Percentiles rank a stretch among this genome's conserved stretches.
Conservation (phyloP, 352 stramenopile genomes). For the Globisporangium sylvaticum region DNA sequence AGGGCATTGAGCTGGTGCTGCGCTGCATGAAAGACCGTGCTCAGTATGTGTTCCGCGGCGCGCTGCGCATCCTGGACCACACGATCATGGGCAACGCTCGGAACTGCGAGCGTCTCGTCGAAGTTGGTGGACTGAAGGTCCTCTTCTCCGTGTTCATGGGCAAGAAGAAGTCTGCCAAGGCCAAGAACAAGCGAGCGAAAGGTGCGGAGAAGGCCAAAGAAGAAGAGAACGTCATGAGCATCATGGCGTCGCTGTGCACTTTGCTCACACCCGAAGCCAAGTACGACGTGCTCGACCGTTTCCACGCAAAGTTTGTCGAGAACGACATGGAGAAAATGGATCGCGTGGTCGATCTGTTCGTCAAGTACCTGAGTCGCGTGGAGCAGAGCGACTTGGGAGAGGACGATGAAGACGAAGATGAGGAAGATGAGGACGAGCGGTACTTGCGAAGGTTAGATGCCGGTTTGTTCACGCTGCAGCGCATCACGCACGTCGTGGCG, state of each 20-base stretch:
- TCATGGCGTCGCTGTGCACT: constrained; percentile 65
- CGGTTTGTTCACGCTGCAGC: constrained; percentile 77
- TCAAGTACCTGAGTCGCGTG: constrained; percentile 65
- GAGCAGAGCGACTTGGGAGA: constrained; percentile 21
- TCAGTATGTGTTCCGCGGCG: constrained; percentile 50
- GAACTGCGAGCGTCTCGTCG: constrained; percentile 69
- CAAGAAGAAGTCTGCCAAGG: constrained; percentile 32
- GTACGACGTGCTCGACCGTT: constrained; percentile 52
- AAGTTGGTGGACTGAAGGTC: constrained; percentile 55
- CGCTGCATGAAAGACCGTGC: constrained; percentile 89
- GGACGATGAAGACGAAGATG: constrained; percentile 21
- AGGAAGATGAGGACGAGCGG: constrained; percentile 47
- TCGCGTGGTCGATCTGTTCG: constrained; percentile 71
- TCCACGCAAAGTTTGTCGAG: constrained; percentile 83
- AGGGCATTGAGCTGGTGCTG: constrained; percentile 93
- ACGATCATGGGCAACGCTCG: constrained; percentile 50
- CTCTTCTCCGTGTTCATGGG: constrained; percentile 80
- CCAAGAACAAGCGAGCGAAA: constrained; percentile 18
- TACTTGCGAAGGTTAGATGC: constrained; percentile 67
- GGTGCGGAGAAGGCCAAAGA: constrained; percentile 33
- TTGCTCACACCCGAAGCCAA: constrained; percentile 41
- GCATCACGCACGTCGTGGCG: constrained; percentile 53
- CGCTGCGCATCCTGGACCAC: constrained; percentile 54
- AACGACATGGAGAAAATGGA: constrained; percentile 82
- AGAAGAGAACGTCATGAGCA: constrained; percentile 60